phyloP scores from a whole-genome alignment of 2,329 filamentous ascomycete genomes.

The Cercospora nicotianae region DNA sequence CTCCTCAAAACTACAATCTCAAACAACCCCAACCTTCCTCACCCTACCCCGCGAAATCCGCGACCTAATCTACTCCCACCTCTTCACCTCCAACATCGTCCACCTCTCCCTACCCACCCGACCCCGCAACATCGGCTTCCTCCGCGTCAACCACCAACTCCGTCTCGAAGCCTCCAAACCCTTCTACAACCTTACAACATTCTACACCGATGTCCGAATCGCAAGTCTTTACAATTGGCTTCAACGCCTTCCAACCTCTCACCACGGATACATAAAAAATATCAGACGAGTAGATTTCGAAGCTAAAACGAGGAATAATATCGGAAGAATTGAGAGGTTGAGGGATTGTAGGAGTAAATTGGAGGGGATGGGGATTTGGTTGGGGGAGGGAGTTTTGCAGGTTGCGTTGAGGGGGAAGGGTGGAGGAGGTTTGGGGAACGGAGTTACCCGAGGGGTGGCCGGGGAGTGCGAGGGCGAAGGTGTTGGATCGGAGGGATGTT shows the following conservation, averaged over 20 bases:
- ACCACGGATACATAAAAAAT: neutral
- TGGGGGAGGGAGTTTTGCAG: neutral
- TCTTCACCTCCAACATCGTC: neutral
- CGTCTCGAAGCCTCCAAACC: neutral
- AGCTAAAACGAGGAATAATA: neutral
- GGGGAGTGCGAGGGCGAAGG: neutral
- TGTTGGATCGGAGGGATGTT: neutral
- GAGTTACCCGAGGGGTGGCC: neutral
- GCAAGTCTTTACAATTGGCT: neutral
- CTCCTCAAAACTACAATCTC: neutral
- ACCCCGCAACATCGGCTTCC: neutral
- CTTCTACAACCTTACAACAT: neutral
- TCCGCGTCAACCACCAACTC: neutral
- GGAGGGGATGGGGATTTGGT: neutral
- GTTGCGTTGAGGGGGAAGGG: neutral
- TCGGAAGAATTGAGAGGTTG: neutral
- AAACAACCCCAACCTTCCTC: neutral
- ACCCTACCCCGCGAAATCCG: neutral
- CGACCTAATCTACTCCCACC: neutral
- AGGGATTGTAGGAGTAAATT: neutral
- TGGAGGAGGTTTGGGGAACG: neutral
- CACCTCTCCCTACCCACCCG: neutral
- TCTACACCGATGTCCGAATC: neutral
- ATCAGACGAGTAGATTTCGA: neutral
- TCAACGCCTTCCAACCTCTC: neutral